Conservation (phyloP, 176 grass and related monocot genomes). For the Triticum monococcum region DNA sequence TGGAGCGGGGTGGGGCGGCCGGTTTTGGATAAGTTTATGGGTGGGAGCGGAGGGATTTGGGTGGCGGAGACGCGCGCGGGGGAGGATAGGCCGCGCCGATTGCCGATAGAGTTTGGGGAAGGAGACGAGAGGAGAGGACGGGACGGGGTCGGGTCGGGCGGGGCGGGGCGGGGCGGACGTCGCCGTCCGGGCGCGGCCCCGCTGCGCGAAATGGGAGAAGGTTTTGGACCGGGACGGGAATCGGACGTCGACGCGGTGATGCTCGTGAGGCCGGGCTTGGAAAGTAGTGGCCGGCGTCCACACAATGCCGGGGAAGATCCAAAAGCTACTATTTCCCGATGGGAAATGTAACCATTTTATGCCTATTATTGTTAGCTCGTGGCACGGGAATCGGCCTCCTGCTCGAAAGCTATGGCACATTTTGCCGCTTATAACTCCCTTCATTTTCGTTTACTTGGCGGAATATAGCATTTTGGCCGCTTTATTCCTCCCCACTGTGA, state of each 20-base stretch:
- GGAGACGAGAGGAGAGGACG: not conserved
- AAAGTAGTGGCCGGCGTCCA: not conserved
- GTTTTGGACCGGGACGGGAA: not conserved
- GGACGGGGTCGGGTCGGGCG: too few species aligned
- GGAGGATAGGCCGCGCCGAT: not conserved
- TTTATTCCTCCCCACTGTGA: too few species aligned
- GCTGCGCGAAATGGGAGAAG: not conserved
- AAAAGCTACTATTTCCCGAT: not conserved
- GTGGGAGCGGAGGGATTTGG: constrained; percentile 17
- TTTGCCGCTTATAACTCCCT: not conserved
- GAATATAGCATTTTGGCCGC: too few species aligned
- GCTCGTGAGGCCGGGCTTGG: not conserved
- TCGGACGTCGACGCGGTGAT: not conserved
- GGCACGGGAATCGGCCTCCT: not conserved
- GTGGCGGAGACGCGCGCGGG: constrained; percentile 46
- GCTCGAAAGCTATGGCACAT: not conserved
- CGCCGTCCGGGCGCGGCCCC: not conserved
- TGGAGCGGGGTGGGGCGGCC: not conserved
- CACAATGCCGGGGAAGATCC: not conserved
- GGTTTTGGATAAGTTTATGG: constrained; percentile 34
- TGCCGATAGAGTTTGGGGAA: constrained; percentile 15
- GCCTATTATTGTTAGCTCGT: too few species aligned
- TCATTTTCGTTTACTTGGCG: not conserved
- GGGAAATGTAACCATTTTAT: not conserved
- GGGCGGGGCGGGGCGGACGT: not conserved